Evolutionary conservation across 2,329 filamentous ascomycete genomes (phyloP).

Genomic region (Bipolaris victoriae): DNA sequence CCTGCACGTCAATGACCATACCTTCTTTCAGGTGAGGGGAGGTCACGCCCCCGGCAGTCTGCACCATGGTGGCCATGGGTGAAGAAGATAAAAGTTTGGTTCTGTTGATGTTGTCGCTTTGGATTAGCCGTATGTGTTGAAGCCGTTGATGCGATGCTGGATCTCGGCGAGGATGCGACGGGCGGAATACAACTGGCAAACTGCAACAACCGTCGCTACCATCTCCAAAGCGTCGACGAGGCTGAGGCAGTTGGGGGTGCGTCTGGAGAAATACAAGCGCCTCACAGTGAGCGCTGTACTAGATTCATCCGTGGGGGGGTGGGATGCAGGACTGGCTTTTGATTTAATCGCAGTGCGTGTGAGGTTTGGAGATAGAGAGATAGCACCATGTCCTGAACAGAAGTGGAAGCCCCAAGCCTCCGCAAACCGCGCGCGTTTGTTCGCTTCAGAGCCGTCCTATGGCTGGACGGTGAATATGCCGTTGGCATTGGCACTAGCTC

Average conservation of each 20-base stretch:
- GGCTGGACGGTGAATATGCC: constrained; percentile 50
- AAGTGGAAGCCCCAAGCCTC: constrained; percentile 39
- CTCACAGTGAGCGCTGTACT: constrained; percentile 28
- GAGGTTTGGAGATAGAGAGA: constrained; percentile 41
- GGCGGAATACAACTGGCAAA: constrained; percentile 46
- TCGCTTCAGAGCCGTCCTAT: constrained; percentile 43
- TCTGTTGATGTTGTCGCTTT: constrained; percentile 15
- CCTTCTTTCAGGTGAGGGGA: constrained; percentile 41
- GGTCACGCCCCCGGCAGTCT: constrained; percentile 38
- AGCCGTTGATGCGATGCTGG: constrained; percentile 51
- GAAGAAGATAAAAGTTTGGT: constrained; percentile 24
- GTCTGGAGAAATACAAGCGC: constrained; percentile 33
- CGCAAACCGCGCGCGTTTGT: constrained; percentile 42
- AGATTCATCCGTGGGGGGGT: constrained; percentile 28
- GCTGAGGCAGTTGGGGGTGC: constrained; percentile 32
- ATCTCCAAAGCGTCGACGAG: constrained; percentile 43
- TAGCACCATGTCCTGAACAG: constrained; percentile 40
- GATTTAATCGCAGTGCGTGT: constrained; percentile 41
- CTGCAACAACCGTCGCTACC: constrained; percentile 41
- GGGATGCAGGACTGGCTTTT: constrained; percentile 39
- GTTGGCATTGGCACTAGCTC: constrained; percentile 36
- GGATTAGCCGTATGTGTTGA: constrained; percentile 51
- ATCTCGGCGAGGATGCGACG: constrained; percentile 50
- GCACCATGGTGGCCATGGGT: constrained; percentile 49
- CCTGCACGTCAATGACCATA: constrained; percentile 43